Conservation (phyloP, 2,329 filamentous ascomycete species). For the Verticillium tricorpus region DNA sequence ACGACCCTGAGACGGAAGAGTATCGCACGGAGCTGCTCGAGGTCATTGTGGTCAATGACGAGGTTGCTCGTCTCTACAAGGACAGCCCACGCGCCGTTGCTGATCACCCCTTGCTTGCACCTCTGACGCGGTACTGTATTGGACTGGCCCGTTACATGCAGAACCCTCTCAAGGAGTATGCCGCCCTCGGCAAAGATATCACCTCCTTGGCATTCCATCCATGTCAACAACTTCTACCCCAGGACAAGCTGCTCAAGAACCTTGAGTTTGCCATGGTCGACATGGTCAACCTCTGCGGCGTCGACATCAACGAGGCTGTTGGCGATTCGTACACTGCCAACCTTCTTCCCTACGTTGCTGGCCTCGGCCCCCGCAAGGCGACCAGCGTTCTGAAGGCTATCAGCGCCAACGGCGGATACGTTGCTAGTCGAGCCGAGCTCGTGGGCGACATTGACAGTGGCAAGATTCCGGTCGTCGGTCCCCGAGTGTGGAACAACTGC, state of each 20-base stretch:
- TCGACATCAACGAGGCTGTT: conserved; percentile 91
- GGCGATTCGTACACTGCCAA: conserved; percentile 77
- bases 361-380: conserved; percentile 88
- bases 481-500: conserved; percentile 93
- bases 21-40: conserved; percentile 77
- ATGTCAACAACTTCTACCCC: conserved; percentile 81
- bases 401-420: conserved; percentile 81
- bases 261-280: conserved; percentile 97
- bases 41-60: conserved; percentile 89
- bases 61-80: conserved; percentile 94
- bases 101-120: conserved; percentile 76
- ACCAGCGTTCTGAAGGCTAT: conserved; percentile 71
- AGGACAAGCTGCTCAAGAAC: conserved; percentile 80
- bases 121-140: conserved; percentile 83
- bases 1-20: conserved; percentile 71
- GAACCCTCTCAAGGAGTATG: conserved; percentile 94
- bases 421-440: conserved; percentile 80
- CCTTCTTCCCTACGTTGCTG: conserved; percentile 84
- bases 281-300: conserved; percentile 94
- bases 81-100: conserved; percentile 73
- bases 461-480: conserved; percentile 74
- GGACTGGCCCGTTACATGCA: conserved; percentile 88
- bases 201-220: conserved; percentile 83
- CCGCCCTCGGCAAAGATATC: conserved; percentile 83
- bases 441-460: conserved; percentile 81